Percentiles rank a stretch among this genome's conserved stretches.
Conservation (phyloP, 768 basidiomycete genomes). For the Kwoniella newhampshirensis region DNA sequence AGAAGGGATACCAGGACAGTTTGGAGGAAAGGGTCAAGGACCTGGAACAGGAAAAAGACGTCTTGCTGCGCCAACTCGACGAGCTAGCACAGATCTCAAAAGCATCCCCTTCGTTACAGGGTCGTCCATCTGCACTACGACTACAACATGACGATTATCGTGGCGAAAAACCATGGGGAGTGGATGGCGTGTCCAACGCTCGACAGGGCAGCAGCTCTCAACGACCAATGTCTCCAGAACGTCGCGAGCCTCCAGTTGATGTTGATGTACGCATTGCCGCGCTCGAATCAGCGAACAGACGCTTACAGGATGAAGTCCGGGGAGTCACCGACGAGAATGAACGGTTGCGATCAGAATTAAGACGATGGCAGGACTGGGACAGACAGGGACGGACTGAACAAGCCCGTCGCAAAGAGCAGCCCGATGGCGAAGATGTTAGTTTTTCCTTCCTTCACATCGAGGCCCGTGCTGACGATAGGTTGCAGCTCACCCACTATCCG, state of each 20-base stretch:
- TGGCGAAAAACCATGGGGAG: neutral
- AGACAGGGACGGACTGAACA: constrained; percentile 4
- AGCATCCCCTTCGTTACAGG: constrained; percentile 5
- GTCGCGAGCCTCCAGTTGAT: constrained; percentile 14
- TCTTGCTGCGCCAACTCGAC: constrained; percentile 23
- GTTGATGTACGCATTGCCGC: constrained; percentile 27
- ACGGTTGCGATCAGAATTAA: constrained; percentile 21
- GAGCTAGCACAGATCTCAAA: constrained; percentile 11
- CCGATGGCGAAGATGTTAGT: constrained; percentile 7
- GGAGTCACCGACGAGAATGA: constrained; percentile 29
- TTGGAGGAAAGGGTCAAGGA: constrained; percentile 42
- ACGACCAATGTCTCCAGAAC: constrained; percentile 14
- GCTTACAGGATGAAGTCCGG: constrained; percentile 33
- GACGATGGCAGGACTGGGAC: constrained; percentile 25
- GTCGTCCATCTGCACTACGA: constrained; percentile 11
- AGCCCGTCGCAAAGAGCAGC: neutral
- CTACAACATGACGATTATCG: neutral
- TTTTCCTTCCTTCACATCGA: neutral
- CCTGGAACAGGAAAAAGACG: constrained; percentile 44
- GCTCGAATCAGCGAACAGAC: constrained; percentile 31
- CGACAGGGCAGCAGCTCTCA: neutral
- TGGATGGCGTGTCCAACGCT: too few species aligned
- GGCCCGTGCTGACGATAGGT: too few species aligned
- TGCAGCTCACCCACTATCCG: neutral
- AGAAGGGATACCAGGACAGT: constrained; percentile 51